These are phyloP conservation scores for Microdochium paspali DNA, from an alignment of 2,329 filamentous ascomycete species.

Conservation along the genomic window DNA sequence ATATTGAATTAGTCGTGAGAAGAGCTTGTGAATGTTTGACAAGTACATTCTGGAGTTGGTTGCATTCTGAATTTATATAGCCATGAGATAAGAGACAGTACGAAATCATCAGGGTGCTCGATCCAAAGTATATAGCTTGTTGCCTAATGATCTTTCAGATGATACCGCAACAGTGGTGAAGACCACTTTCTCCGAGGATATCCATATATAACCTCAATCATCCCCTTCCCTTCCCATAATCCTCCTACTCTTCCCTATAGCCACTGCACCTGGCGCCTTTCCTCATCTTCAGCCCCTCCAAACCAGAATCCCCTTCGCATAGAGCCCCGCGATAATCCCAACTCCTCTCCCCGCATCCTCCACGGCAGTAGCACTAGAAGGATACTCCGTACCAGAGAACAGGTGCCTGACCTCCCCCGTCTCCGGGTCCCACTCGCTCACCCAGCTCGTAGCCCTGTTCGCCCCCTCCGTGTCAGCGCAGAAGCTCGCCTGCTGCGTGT, in stretches of 20 bases:
- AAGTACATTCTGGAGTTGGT: too few species aligned
- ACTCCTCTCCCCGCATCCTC: conserved; percentile 17
- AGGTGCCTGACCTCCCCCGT: conserved; percentile 19
- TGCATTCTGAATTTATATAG: too few species aligned
- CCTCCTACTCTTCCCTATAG: not conserved
- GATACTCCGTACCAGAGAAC: conserved; percentile 22
- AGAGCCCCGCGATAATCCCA: conserved; percentile 26
- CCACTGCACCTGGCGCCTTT: too few species aligned
- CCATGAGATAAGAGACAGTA: too few species aligned
- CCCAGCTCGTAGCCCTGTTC: conserved; percentile 14
- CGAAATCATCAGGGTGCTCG: too few species aligned
- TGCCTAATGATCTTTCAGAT: too few species aligned
- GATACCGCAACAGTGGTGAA: too few species aligned
- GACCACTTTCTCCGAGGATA: too few species aligned
- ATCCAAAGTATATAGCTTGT: too few species aligned
- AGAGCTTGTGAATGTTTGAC: too few species aligned
- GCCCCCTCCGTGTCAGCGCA: conserved; percentile 6
- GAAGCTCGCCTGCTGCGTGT: conserved; percentile 4
- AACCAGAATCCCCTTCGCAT: conserved; percentile 23
- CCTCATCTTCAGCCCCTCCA: conserved; percentile 9
- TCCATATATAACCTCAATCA: too few species aligned
- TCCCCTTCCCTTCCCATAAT: not conserved
- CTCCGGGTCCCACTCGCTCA: conserved; percentile 23
- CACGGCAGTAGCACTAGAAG: conserved; percentile 22
- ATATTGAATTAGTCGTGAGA: too few species aligned